Evolutionary conservation across 257 asterid species (phyloP), one percentile per base, ranked within the genome.

Genomic region (Jaltomata sinuosa): DNA sequence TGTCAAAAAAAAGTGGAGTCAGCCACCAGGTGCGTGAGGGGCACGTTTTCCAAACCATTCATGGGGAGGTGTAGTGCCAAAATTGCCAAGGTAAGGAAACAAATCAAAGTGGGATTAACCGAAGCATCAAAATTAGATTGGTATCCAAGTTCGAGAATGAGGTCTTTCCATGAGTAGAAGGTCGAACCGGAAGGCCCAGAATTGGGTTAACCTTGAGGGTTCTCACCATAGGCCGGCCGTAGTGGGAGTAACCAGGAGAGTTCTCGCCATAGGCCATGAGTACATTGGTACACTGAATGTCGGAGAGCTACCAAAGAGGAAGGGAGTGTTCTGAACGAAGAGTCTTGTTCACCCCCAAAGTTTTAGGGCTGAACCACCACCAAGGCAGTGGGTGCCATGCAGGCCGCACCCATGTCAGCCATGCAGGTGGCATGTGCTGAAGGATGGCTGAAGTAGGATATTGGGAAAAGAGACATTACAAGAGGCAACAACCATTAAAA

Each of bases 321-420:
- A 32, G 0, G 8, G 1, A 32, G 2, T 0, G 25, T 65, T 32
- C 0, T 16, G 0, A 21, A 3, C 0, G 5, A 16, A 31, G 8
- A 16, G 15, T 1, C 76, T 32, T 15, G 25, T 32, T 31, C 11
- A 65, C n/a, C 38, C 71, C 11, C 11, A 27, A 14, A n/a, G n/a
- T 27, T 1, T 11, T 27, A 16, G 42, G 72, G 71, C 0, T 19
- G 1, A 10, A 12, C 1, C 72, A 15, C 2, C 1, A 6, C 6
- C 22, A 0, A 31, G 38, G 38, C 15, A 3, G 25, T 65, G 76
- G 15, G 0, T 4, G 14, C 45, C 7, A 7, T 3, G 4, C 7
- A 31, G 25, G 45, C 10, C 6, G 3, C 45, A 16, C 22, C 2
- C 3, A 3, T 16, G 74, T 7, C 12, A 65, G 22, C 21, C 8